Evolutionary conservation across 805 yeast genomes (phyloP).

Genomic region (Yarrowia alimentaria): DNA sequence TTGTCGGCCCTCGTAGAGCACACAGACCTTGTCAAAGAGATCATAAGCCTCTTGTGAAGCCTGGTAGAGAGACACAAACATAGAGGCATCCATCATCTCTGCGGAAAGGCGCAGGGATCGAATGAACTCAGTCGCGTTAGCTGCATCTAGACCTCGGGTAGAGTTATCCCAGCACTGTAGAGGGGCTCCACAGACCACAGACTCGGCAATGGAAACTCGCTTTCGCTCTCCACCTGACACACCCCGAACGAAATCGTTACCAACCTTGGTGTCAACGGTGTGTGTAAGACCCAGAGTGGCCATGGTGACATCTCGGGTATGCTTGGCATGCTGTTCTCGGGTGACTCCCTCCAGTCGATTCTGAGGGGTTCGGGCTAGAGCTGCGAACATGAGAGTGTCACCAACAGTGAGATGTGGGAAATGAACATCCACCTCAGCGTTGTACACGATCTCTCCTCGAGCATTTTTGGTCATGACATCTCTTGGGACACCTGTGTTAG

Average conservation of each 20-base stretch:
- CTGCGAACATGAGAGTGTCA: slow-evolving; percentile 56
- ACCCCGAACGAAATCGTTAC: slow-evolving; percentile 53
- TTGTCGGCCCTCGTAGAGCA: slow-evolving; percentile 57
- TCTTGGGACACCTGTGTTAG: slow-evolving; percentile 42
- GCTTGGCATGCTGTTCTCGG: slow-evolving; percentile 50
- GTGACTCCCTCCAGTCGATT: slow-evolving; percentile 54
- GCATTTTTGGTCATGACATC: slow-evolving; percentile 48
- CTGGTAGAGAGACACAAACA: slow-evolving; percentile 61
- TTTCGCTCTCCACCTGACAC: slow-evolving; percentile 60
- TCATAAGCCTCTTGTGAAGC: slow-evolving; percentile 57
- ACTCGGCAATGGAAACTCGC: slow-evolving; percentile 56
- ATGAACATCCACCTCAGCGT: slow-evolving; percentile 63
- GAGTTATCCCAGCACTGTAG: slow-evolving; percentile 66
- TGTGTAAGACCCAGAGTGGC: slow-evolving; percentile 47
- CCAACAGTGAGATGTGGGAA: slow-evolving; percentile 65
- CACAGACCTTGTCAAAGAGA: slow-evolving; percentile 52
- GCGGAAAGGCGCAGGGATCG: slow-evolving; percentile 58
- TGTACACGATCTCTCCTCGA: slow-evolving; percentile 63
- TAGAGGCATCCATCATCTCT: slow-evolving; percentile 49
- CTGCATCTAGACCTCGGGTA: slow-evolving; percentile 69
- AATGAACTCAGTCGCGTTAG: slow-evolving; percentile 65
- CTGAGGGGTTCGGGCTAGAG: slow-evolving; percentile 54
- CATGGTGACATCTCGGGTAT: slow-evolving; percentile 52
- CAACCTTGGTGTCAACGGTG: slow-evolving; percentile 46
- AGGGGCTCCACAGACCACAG: slow-evolving; percentile 46